Evolutionary conservation across 2,329 filamentous ascomycete species (phyloP).

Genomic region (Paradendryphiella salina): DNA sequence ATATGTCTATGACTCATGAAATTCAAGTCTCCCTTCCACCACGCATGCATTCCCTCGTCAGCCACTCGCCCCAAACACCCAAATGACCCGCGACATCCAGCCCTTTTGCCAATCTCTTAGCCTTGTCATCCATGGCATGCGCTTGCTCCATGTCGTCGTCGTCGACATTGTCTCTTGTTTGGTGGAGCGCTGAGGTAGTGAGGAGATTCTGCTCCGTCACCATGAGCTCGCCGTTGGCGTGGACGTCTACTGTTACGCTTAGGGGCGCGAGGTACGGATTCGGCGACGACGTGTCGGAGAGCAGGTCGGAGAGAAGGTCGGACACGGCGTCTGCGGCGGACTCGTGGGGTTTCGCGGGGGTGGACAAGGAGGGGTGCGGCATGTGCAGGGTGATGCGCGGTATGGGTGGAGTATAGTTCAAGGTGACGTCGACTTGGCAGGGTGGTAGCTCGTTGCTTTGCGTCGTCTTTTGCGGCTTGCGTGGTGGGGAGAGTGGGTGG

Average conservation of each 20-base stretch:
- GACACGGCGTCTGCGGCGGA: slow-evolving; percentile 11
- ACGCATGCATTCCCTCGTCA: slow-evolving; percentile 33
- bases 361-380: slow-evolving; percentile 33
- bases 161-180: no score
- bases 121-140: slow-evolving; percentile 23
- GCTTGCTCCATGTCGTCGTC: slow-evolving; percentile 12
- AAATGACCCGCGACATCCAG: slow-evolving; percentile 55
- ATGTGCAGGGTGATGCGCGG: slow-evolving; percentile 40
- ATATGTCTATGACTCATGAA: not conserved
- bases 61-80: slow-evolving; percentile 58
- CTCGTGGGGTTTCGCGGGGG: not conserved
- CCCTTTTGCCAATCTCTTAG: slow-evolving; percentile 49
- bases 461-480: not conserved
- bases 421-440: slow-evolving; percentile 37
- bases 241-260: slow-evolving; percentile 62
- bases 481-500: slow-evolving; percentile 21
- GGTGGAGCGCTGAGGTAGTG: not conserved
- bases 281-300: slow-evolving; percentile 9
- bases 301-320: slow-evolving; percentile 23
- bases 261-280: slow-evolving; percentile 37
- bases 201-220: slow-evolving; percentile 63
- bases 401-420: slow-evolving; percentile 39
- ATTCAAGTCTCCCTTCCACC: not conserved
- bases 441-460: not conserved
- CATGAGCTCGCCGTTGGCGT: slow-evolving; percentile 62